Evolutionary conservation across 371 early-diverging fungal species (phyloP).

Genomic region (Syncephalastrum sp.): DNA sequence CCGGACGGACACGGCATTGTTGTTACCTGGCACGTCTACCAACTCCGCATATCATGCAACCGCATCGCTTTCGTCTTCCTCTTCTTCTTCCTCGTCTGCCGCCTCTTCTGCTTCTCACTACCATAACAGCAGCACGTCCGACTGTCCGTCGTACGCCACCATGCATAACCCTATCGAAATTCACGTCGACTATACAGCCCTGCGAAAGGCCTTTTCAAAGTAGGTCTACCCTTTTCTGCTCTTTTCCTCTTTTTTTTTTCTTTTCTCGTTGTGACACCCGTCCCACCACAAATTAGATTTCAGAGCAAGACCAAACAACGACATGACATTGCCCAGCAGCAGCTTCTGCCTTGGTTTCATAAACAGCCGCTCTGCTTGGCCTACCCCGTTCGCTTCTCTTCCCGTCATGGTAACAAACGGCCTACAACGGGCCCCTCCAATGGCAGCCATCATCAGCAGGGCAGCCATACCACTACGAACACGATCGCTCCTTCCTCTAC

Average conservation of each 20-base stretch:
- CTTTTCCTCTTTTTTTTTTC: neutral
- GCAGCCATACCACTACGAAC: neutral
- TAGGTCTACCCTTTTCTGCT: conserved; percentile 7
- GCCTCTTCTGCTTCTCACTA: conserved; percentile 6
- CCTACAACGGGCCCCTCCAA: neutral
- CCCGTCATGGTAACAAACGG: neutral
- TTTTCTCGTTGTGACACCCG: conserved; percentile 4
- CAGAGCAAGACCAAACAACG: conserved; percentile 26
- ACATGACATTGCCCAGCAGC: conserved; percentile 13
- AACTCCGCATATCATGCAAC: conserved; percentile 6
- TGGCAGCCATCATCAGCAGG: neutral
- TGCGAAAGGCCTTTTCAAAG: conserved; percentile 13
- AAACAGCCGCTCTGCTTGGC: neutral
- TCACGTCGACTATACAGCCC: conserved; percentile 3
- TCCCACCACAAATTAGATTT: conserved; percentile 15
- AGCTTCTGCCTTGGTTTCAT: conserved; percentile 23
- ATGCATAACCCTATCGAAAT: no score
- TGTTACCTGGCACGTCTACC: conserved; percentile 5
- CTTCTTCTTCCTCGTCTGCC: conserved; percentile 11
- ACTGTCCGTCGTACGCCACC: no score
- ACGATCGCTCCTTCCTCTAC: no score
- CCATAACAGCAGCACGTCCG: conserved; percentile 1
- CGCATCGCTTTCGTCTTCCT: conserved; percentile 6
- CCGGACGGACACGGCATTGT: conserved; percentile 5
- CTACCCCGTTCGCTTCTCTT: no score